Percentiles rank a stretch among this genome's conserved stretches.
These are phyloP conservation scores for Hanseniaspora thailandica DNA, from an alignment of 805 yeast species.

Conservation along the genomic window DNA sequence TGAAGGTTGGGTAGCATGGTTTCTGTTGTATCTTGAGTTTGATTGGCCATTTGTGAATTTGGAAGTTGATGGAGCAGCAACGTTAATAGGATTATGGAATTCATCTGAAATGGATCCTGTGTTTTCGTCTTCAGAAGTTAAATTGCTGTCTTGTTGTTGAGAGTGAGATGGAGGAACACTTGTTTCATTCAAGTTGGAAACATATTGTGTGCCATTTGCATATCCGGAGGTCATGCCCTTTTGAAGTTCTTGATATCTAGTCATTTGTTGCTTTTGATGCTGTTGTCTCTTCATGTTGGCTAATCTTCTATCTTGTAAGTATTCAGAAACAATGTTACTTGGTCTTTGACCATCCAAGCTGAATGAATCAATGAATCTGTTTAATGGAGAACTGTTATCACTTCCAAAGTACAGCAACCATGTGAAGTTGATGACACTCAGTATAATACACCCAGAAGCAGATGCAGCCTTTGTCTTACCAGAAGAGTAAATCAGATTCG, in stretches of 20 bases:
- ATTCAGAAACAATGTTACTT: conserved; percentile 23
- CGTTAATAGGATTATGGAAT: conserved; percentile 13
- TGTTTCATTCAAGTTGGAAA: conserved; percentile 30
- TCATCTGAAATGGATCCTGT: not conserved
- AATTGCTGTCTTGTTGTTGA: conserved; percentile 28
- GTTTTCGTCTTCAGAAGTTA: conserved; percentile 27
- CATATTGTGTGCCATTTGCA: conserved; percentile 21
- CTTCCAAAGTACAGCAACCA: conserved; percentile 89
- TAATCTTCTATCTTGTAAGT: conserved; percentile 13
- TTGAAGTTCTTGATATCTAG: conserved; percentile 16
- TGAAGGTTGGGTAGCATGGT: conserved; percentile 14
- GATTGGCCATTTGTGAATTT: conserved; percentile 7
- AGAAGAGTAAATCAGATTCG: conserved; percentile 58
- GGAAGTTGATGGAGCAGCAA: conserved; percentile 20
- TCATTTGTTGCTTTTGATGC: conserved; percentile 14
- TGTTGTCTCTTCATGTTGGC: conserved; percentile 14
- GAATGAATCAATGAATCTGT: conserved; percentile 74
- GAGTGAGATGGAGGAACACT: conserved; percentile 8
- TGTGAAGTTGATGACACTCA: conserved; percentile 67
- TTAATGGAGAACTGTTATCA: conserved; percentile 77
- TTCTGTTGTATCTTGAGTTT: not conserved
- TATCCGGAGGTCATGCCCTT: conserved; percentile 19
- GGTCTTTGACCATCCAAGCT: conserved; percentile 43
- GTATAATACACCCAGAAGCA: conserved; percentile 79
- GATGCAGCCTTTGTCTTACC: conserved; percentile 67